phyloP scores from a whole-genome alignment of 2,329 filamentous ascomycete species.

The Paraconiothyrium brasiliense region DNA sequence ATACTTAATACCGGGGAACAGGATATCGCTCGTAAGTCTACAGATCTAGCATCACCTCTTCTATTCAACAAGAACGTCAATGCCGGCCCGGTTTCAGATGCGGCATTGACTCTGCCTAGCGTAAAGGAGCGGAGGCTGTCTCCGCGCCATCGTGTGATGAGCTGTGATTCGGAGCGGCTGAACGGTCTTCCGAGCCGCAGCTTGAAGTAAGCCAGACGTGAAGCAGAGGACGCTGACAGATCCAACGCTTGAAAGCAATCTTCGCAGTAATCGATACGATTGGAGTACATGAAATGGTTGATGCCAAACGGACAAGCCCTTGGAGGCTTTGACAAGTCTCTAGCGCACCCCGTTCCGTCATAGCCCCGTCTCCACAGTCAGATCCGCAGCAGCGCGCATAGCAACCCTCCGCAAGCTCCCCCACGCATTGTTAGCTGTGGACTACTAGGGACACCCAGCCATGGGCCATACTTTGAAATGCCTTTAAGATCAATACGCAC shows the following conservation, averaged over 20 bases:
- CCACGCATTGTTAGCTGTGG: constrained; percentile 25
- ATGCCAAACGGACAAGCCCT: background rate
- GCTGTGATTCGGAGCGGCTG: background rate
- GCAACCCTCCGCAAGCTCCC: constrained; percentile 35
- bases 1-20: no score
- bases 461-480: constrained; percentile 6
- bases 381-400: constrained; percentile 21
- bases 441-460: constrained; percentile 12
- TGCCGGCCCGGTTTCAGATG: no score
- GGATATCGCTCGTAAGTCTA: no score
- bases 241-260: no score
- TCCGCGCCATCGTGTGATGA: background rate
- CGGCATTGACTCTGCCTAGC: no score
- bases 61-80: no score
- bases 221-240: background rate
- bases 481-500: background rate
- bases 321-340: constrained; percentile 16
- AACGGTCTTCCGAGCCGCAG: background rate
- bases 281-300: background rate
- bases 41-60: no score
- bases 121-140: no score
- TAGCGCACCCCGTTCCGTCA: constrained; percentile 33
- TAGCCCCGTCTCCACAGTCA: constrained; percentile 30
- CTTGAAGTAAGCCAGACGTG: background rate
- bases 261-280: background rate